Percentiles rank a stretch among this genome's conserved stretches.
phyloP scores from a whole-genome alignment of 2,329 filamentous ascomycete genomes.

The Penicillium polonicum region DNA sequence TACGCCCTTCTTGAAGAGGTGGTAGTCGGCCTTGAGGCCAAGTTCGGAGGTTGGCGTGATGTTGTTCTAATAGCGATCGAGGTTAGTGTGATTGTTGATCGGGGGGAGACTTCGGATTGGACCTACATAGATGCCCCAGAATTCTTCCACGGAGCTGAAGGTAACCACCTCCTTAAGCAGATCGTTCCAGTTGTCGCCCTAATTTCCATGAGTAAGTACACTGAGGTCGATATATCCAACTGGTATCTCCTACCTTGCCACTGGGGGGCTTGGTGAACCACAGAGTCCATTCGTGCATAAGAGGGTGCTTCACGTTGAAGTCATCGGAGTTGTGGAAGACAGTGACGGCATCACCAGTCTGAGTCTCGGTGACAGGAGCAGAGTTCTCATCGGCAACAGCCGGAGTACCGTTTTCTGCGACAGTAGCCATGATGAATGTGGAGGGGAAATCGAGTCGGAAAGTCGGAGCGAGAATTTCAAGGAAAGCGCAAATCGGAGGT shows the following conservation, averaged over 20 bases:
- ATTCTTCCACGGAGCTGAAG: slow-evolving; percentile 98
- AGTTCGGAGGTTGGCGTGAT: slow-evolving; percentile 95
- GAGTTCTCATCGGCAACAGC: slow-evolving; percentile 54
- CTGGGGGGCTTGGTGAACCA: slow-evolving; percentile 99
- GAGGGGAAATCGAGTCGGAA: slow-evolving; percentile 13
- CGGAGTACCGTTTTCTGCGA: slow-evolving; percentile 37
- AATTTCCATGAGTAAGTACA: slow-evolving; percentile 17
- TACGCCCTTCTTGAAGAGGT: slow-evolving; percentile 96
- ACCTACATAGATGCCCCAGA: slow-evolving; percentile 98
- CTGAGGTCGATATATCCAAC: slow-evolving; percentile 17
- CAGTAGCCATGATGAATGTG: slow-evolving; percentile 37
- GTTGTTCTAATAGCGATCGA: slow-evolving; percentile 74
- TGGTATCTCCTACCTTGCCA: slow-evolving; percentile 67
- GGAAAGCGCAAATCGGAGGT: slow-evolving; percentile 30
- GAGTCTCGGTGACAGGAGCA: slow-evolving; percentile 50
- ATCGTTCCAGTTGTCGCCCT: slow-evolving; percentile 99
- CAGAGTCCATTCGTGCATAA: slow-evolving; percentile 96
- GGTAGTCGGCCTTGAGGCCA: slow-evolving; percentile 96
- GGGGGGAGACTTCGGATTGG: neutral
- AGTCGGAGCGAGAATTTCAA: slow-evolving; percentile 17
- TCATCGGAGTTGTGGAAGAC: slow-evolving; percentile 98
- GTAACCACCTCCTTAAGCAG: slow-evolving; percentile 97
- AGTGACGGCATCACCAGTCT: slow-evolving; percentile 67
- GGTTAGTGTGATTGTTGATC: slow-evolving; percentile 13
- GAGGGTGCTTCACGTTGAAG: slow-evolving; percentile 98